A percentile compares a stretch with the other conserved stretches of the same genome.
phyloP scores from a whole-genome alignment of 2,329 filamentous ascomycete species.

The Graphilbum sp. region DNA sequence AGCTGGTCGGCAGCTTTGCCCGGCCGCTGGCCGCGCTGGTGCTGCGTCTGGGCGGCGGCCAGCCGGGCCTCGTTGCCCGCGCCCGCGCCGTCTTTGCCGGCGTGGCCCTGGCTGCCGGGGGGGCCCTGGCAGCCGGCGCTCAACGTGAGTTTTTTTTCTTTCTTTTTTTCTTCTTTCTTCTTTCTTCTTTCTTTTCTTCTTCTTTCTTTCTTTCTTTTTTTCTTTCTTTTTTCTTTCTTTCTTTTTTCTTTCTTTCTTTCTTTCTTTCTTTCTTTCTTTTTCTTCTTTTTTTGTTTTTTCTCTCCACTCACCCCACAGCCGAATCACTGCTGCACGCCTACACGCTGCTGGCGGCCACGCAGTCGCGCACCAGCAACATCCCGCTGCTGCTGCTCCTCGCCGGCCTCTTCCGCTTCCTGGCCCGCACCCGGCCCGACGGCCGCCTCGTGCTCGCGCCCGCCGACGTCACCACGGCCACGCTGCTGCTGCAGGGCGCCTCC shows the following conservation, averaged over 20 bases:
- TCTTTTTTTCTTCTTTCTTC: too few relatives aligned
- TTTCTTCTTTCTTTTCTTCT: too few relatives aligned
- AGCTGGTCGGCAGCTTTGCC: constrained; percentile 43
- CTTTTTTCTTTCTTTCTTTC: too few relatives aligned
- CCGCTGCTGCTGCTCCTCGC: constrained; percentile 69
- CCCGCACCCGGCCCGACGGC: constrained; percentile 15
- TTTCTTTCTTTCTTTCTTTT: too few relatives aligned
- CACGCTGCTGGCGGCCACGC: constrained; percentile 67
- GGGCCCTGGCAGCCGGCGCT: too few relatives aligned
- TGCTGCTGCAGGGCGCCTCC: constrained; percentile 64
- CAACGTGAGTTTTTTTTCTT: too few relatives aligned
- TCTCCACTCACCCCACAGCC: too few relatives aligned
- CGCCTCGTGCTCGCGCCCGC: constrained; percentile 24
- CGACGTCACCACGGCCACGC: constrained; percentile 50
- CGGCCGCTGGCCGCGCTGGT: constrained; percentile 22
- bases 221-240: too few relatives aligned
- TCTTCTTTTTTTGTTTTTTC: constrained; percentile 5
- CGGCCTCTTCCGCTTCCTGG: constrained; percentile 34
- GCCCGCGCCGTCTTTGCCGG: constrained; percentile 35
- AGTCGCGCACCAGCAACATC: constrained; percentile 71
- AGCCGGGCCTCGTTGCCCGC: constrained; percentile 27
- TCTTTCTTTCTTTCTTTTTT: too few relatives aligned
- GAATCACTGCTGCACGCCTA: constrained; percentile 52
- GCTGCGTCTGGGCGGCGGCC: constrained; percentile 17
- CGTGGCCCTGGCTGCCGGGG: constrained; percentile 21